These are phyloP conservation scores for Avena sativa DNA, from an alignment of 176 grass and related monocot species.

Conservation along the genomic window DNA sequence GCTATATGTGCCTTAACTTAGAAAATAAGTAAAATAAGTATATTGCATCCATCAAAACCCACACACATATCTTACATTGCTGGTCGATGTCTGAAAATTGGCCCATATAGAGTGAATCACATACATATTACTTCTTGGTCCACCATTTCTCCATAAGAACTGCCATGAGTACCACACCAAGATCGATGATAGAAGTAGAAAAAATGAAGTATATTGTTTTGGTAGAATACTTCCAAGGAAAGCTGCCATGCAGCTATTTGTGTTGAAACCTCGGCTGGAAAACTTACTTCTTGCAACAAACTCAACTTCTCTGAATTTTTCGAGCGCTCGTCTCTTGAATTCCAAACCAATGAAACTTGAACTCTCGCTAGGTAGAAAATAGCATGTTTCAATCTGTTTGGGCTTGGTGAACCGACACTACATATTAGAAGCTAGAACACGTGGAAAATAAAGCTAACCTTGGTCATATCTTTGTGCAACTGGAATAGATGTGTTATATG, in stretches of 20 bases:
- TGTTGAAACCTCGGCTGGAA: constrained; percentile 35
- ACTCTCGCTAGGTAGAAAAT: constrained; percentile 76
- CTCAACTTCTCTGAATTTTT: constrained; percentile 67
- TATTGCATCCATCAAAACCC: constrained; percentile 39
- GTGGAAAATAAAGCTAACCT: constrained; percentile 53
- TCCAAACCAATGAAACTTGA: constrained; percentile 94
- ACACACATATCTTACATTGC: constrained; percentile 72
- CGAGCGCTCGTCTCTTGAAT: constrained; percentile 82
- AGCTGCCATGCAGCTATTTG: background rate
- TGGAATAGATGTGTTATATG: constrained; percentile 92
- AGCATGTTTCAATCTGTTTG: constrained; percentile 31
- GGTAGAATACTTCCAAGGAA: background rate
- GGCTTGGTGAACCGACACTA: background rate
- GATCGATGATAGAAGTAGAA: constrained; percentile 37
- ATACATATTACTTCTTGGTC: constrained; percentile 62
- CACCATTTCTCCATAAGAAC: constrained; percentile 89
- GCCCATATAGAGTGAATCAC: constrained; percentile 94
- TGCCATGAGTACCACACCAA: constrained; percentile 43
- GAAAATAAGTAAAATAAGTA: constrained; percentile 24
- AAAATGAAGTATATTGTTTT: background rate
- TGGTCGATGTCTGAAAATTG: constrained; percentile 92
- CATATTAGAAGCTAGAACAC: background rate
- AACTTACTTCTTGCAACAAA: constrained; percentile 82
- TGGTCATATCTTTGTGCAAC: constrained; percentile 80
- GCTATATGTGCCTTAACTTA: background rate